These are phyloP conservation scores for Didymella pinodella DNA, from an alignment of 2,329 filamentous ascomycete species.

Conservation along the genomic window DNA sequence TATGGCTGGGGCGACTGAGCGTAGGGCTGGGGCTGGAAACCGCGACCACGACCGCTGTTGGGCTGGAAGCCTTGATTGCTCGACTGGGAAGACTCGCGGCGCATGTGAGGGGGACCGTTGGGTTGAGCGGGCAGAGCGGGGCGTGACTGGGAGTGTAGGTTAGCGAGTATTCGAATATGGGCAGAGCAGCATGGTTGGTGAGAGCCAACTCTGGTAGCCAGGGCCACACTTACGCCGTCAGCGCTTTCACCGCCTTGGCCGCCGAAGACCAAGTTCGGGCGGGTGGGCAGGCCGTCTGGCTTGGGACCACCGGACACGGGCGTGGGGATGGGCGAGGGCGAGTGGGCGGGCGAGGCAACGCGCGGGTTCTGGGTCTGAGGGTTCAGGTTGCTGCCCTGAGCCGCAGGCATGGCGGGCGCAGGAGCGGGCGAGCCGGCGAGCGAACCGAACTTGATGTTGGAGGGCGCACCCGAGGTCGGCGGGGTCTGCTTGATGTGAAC, in stretches of 20 bases:
- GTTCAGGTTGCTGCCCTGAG: constrained; percentile 66
- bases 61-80: constrained; percentile 59
- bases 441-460: constrained; percentile 80
- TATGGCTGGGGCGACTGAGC: constrained; percentile 64
- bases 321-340: constrained; percentile 92
- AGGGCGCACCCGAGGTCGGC: constrained; percentile 63
- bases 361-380: constrained; percentile 69
- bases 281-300: constrained; percentile 75
- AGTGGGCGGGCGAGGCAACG: constrained; percentile 83
- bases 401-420: constrained; percentile 71
- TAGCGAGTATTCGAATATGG: constrained; percentile 21
- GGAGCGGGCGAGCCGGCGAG: constrained; percentile 68
- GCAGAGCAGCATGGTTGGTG: constrained; percentile 32
- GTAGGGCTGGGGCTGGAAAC: constrained; percentile 56
- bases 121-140: constrained; percentile 65
- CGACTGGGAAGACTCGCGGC: constrained; percentile 86
- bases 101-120: constrained; percentile 71
- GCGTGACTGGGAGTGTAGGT: constrained; percentile 65
- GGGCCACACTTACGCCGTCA: constrained; percentile 71
- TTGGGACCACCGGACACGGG: constrained; percentile 85
- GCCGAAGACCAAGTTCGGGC: constrained; percentile 78
- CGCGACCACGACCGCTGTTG: constrained; percentile 60
- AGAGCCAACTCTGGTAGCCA: constrained; percentile 4
- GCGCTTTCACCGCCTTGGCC: constrained; percentile 76
- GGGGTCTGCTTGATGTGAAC: constrained; percentile 88